Evolutionary conservation across 352 stramenopile species (phyloP).

Genomic region (Phytophthora sansomeana): DNA sequence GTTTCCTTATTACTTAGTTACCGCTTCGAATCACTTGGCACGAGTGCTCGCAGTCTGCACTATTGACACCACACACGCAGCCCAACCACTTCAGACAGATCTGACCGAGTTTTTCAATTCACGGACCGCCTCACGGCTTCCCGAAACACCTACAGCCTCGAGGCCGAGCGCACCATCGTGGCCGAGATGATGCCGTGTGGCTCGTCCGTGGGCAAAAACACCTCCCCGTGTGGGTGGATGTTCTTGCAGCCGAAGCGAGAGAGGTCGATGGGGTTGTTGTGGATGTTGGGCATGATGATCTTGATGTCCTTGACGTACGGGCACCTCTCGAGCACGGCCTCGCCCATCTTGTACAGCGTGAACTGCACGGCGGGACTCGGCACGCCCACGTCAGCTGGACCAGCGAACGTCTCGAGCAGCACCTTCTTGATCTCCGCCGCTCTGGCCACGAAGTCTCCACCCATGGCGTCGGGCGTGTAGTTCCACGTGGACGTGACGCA

Average conservation of each 20-base stretch:
- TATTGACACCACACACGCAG: no score
- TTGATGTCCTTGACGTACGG: constrained; percentile 76
- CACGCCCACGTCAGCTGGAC: constrained; percentile 78
- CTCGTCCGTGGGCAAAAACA: constrained; percentile 89
- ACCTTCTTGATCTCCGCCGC: constrained; percentile 67
- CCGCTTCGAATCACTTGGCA: no score
- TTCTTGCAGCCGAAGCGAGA: constrained; percentile 87
- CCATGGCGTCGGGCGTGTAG: constrained; percentile 56
- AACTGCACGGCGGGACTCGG: constrained; percentile 83
- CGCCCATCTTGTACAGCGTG: constrained; percentile 90
- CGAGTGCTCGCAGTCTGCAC: no score
- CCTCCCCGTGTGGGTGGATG: constrained; percentile 89
- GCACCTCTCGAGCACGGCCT: constrained; percentile 74
- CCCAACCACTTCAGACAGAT: no score
- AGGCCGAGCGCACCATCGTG: constrained; percentile 71
- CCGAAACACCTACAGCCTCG: constrained; percentile 59
- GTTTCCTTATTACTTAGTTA: no score
- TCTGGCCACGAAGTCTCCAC: constrained; percentile 51
- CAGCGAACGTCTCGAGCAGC: constrained; percentile 81
- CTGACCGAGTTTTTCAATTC: no score
- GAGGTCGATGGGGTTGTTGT: constrained; percentile 90
- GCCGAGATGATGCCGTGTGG: constrained; percentile 90
- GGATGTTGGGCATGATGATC: constrained; percentile 89
- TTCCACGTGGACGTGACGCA: constrained; percentile 81
- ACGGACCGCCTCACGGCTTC: no score